Conservation (phyloP, 1,284 basidiomycete genomes). For the Ganoderma boninense region DNA sequence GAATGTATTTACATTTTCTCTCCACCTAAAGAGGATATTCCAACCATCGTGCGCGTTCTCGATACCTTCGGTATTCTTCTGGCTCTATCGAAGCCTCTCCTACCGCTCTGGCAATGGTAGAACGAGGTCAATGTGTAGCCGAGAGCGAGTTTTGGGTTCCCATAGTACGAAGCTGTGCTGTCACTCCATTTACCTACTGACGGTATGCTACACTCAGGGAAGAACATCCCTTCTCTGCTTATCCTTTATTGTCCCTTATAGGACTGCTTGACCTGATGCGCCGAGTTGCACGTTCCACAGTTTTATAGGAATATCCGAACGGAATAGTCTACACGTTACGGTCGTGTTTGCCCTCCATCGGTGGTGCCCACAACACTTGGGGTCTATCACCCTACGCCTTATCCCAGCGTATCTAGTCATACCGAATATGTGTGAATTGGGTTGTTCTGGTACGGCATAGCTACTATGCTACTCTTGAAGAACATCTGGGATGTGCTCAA, state of each 20-base stretch:
- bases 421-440: neutral
- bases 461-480: too few relatives aligned
- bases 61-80: slow-evolving; percentile 5
- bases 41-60: slow-evolving; percentile 48
- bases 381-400: too few relatives aligned
- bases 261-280: neutral
- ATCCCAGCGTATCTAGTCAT: neutral
- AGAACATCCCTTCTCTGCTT: slow-evolving; percentile 20
- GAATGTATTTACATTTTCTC: slow-evolving; percentile 32
- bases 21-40: slow-evolving; percentile 28
- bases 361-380: slow-evolving; percentile 25
- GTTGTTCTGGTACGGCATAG: neutral
- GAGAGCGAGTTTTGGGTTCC: slow-evolving; percentile 24
- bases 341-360: neutral
- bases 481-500: too few relatives aligned
- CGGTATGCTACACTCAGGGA: slow-evolving; percentile 32
- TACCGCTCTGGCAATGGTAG: slow-evolving; percentile 42
- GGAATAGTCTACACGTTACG: neutral
- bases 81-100: slow-evolving; percentile 77
- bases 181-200: slow-evolving; percentile 23
- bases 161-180: slow-evolving; percentile 26
- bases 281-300: neutral
- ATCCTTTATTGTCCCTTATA: neutral
- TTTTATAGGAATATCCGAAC: neutral
- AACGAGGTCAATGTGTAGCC: slow-evolving; percentile 38